Evolutionary conservation across 805 yeast genomes (phyloP).

Genomic region (Yarrowia keelungensis): DNA sequence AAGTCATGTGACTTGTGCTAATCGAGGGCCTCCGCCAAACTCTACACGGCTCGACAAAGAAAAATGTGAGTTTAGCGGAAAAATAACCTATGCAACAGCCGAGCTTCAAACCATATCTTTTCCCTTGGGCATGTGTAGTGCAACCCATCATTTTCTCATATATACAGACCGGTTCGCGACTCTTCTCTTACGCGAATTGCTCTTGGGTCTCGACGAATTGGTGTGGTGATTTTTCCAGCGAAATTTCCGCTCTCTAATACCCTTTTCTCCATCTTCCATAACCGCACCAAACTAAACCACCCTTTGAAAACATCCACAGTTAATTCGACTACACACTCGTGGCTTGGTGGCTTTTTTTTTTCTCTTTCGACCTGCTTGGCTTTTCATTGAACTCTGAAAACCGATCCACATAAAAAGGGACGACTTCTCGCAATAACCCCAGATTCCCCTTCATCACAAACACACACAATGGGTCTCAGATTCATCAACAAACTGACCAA

Average conservation of each 20-base stretch:
- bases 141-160: slow-evolving; percentile 32
- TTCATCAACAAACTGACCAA: slow-evolving; percentile 34
- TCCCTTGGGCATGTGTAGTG: slow-evolving; percentile 17
- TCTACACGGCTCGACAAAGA: background rate
- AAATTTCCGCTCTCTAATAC: background rate
- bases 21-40: background rate
- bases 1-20: slow-evolving; percentile 31
- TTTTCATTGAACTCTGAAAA: slow-evolving; percentile 14
- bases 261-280: background rate
- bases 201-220: slow-evolving; percentile 17
- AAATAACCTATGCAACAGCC: slow-evolving; percentile 21
- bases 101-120: background rate
- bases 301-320: slow-evolving; percentile 9
- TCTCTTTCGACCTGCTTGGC: background rate
- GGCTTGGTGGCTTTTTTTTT: slow-evolving; percentile 32
- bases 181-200: background rate
- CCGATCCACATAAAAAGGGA: background rate
- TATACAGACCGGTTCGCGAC: slow-evolving; percentile 1
- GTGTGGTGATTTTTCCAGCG: background rate
- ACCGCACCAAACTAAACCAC: background rate
- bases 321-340: background rate
- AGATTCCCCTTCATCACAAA: background rate
- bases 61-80: slow-evolving; percentile 16
- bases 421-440: background rate
- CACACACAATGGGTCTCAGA: slow-evolving; percentile 27